A percentile compares a stretch with the other conserved stretches of the same genome.
These are phyloP conservation scores for Pythium phragmitis DNA, from an alignment of 352 stramenopile genomes.

Conservation along the genomic window DNA sequence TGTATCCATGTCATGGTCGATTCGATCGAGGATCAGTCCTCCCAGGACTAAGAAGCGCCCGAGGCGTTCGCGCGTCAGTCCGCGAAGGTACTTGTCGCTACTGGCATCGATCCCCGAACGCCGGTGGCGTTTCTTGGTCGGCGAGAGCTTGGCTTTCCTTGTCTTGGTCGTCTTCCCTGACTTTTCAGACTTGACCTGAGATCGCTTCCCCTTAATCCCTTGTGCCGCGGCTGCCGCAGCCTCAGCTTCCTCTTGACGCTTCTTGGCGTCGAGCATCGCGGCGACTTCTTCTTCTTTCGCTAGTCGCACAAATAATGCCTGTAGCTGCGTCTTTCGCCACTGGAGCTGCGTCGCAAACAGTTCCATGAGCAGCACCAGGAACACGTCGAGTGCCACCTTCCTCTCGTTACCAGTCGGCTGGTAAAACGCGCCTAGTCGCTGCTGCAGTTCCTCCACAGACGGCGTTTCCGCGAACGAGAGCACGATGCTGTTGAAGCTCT, in stretches of 20 bases:
- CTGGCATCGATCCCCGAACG: neutral
- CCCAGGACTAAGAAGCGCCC: constrained; percentile 39
- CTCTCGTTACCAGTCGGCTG: constrained; percentile 51
- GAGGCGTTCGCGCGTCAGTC: constrained; percentile 38
- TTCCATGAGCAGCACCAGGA: constrained; percentile 46
- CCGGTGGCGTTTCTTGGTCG: constrained; percentile 6
- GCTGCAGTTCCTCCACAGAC: constrained; percentile 31
- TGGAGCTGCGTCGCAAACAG: constrained; percentile 43
- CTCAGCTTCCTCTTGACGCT: constrained; percentile 26
- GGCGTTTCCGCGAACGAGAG: constrained; percentile 35
- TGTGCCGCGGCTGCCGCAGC: constrained; percentile 1
- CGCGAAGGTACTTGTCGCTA: constrained; percentile 39
- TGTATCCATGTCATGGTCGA: constrained; percentile 42
- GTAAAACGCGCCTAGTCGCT: constrained; percentile 48
- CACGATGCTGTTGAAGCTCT: constrained; percentile 55
- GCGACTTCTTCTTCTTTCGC: constrained; percentile 32
- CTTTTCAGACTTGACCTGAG: neutral
- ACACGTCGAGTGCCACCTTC: constrained; percentile 50
- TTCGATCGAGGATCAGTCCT: constrained; percentile 33
- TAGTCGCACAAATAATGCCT: constrained; percentile 44
- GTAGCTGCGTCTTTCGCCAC: constrained; percentile 46
- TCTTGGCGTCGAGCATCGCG: constrained; percentile 15
- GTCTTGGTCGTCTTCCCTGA: constrained; percentile 29
- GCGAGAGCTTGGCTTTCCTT: constrained; percentile 25
- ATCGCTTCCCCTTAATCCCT: constrained; percentile 4